Percentiles rank a stretch among this genome's conserved stretches.
Conservation (phyloP, 2,329 filamentous ascomycete species). For the Thielaviopsis populi region DNA sequence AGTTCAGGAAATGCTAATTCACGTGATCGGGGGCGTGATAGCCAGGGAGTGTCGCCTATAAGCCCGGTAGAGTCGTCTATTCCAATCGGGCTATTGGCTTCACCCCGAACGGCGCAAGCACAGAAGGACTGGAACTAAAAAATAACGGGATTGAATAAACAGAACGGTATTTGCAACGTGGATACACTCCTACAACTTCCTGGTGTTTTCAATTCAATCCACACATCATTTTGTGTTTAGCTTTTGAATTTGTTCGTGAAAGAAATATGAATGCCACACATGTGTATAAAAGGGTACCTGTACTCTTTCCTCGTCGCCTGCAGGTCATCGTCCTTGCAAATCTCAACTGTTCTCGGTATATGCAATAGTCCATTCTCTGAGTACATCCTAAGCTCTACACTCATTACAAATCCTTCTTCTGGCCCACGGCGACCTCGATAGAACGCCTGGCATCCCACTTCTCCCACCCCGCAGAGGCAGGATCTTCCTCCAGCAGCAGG, state of each 20-base stretch:
- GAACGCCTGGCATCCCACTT: conserved; percentile 55
- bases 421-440: background rate
- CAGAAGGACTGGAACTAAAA: conserved; percentile 6
- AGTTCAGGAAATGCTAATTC: conserved; percentile 22
- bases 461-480: conserved; percentile 86
- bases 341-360: background rate
- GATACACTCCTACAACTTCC: too few species aligned
- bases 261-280: background rate
- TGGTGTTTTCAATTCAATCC: background rate
- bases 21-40: conserved; percentile 24
- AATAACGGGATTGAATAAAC: background rate
- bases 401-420: conserved; percentile 4
- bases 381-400: background rate
- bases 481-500: conserved; percentile 71
- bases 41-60: conserved; percentile 21
- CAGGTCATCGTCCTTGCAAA: background rate
- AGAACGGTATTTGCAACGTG: background rate
- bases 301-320: background rate
- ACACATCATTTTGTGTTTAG: too few species aligned
- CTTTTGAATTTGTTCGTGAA: background rate
- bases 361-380: background rate
- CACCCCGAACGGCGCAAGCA: conserved; percentile 4
- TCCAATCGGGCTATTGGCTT: conserved; percentile 12
- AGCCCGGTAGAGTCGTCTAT: conserved; percentile 7
- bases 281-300: background rate